A percentile compares a stretch with the other conserved stretches of the same genome.
These are phyloP conservation scores for Scheffersomyces stambukii DNA, from an alignment of 1,139 yeast genomes.

Conservation along the genomic window DNA sequence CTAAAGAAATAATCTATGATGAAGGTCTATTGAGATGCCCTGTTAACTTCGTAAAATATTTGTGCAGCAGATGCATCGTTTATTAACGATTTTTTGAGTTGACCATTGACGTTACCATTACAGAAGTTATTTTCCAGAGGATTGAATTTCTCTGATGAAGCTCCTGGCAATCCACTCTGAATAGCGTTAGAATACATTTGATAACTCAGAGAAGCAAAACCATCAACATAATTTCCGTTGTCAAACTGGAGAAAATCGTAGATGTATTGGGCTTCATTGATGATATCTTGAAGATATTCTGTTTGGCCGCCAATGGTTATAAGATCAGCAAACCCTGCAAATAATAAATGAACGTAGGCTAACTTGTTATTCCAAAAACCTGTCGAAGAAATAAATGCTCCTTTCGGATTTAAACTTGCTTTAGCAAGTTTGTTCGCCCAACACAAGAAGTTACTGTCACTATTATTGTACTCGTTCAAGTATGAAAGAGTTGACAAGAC, in stretches of 20 bases:
- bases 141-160: too few species aligned
- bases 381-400: constrained; percentile 10
- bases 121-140: constrained; percentile 17
- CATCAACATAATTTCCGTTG: constrained; percentile 12
- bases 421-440: constrained; percentile 17
- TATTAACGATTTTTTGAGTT: constrained; percentile 15
- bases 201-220: too few species aligned
- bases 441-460: constrained; percentile 24
- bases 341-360: constrained; percentile 21
- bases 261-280: constrained; percentile 20
- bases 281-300: constrained; percentile 14
- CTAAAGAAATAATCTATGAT: too few species aligned
- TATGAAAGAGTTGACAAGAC: constrained; percentile 30
- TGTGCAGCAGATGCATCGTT: constrained; percentile 24
- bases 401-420: constrained; percentile 14
- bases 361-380: constrained; percentile 24
- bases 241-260: constrained; percentile 18
- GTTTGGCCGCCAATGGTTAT: constrained; percentile 9
- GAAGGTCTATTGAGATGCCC: too few species aligned
- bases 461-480: constrained; percentile 19
- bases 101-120: constrained; percentile 8
- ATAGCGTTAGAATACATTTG: too few species aligned
- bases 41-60: constrained; percentile 15
- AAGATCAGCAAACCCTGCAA: constrained; percentile 21
- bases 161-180: too few species aligned